Conservation (phyloP, 2,329 filamentous ascomycete species). For the Akanthomyces uredinophilus region DNA sequence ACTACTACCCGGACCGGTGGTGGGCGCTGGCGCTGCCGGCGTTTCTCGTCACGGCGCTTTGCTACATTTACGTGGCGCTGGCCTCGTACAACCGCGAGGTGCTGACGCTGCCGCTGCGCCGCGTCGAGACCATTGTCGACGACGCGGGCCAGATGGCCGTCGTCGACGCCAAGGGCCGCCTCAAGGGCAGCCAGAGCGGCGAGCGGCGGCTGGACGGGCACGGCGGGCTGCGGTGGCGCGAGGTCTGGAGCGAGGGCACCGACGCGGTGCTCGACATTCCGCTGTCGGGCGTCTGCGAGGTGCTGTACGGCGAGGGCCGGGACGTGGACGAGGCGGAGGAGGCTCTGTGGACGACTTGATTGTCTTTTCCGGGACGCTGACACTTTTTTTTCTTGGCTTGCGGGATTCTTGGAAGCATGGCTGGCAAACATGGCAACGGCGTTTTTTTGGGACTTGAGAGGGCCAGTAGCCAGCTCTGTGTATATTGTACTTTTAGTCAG, state of each 20-base stretch:
- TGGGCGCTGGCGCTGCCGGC: conserved; percentile 91
- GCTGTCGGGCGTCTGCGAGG: conserved; percentile 88
- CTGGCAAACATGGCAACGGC: not conserved
- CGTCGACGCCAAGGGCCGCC: conserved; percentile 64
- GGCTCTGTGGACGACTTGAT: conserved; percentile 4
- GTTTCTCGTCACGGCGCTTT: conserved; percentile 79
- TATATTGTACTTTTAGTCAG: not conserved
- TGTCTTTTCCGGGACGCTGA: too few species aligned
- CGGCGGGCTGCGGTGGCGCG: conserved; percentile 62
- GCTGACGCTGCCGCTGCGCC: conserved; percentile 72
- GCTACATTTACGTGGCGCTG: conserved; percentile 92
- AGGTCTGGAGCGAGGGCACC: conserved; percentile 85
- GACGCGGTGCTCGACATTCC: conserved; percentile 98
- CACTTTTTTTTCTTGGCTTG: too few species aligned
- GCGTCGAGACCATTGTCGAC: conserved; percentile 86
- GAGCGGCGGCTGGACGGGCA: conserved; percentile 33
- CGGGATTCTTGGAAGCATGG: not conserved
- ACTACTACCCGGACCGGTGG: conserved; percentile 97
- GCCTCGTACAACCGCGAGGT: conserved; percentile 87
- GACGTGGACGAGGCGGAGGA: conserved; percentile 25
- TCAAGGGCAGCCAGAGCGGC: conserved; percentile 34
- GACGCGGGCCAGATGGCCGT: conserved; percentile 81
- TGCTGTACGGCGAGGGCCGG: conserved; percentile 69
- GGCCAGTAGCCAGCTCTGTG: not conserved
- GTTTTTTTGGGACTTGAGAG: not conserved